A percentile compares a stretch with the other conserved stretches of the same genome.
Evolutionary conservation across 768 basidiomycete genomes (phyloP).

Genomic region (Agrocybe pediades): DNA sequence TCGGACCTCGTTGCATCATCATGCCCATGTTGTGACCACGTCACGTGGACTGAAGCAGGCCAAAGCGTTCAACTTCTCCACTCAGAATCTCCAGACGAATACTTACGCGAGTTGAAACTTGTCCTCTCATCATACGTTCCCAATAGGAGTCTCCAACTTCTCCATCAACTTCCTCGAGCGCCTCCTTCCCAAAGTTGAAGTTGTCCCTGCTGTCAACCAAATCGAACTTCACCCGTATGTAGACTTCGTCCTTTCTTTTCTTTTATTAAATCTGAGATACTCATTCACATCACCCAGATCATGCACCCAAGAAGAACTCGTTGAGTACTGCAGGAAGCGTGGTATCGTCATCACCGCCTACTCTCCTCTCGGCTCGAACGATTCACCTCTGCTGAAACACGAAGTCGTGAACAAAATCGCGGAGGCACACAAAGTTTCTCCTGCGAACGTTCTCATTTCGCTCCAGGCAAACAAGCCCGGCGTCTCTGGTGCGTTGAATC

Average conservation of each 20-base stretch:
- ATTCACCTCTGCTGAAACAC: constrained; percentile 67
- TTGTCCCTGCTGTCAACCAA: constrained; percentile 80
- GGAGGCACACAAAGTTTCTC: constrained; percentile 54
- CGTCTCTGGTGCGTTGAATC: constrained; percentile 45
- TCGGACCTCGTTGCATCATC: too few relatives aligned
- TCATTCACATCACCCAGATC: too few relatives aligned
- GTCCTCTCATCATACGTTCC: background rate
- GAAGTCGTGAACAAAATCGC: constrained; percentile 63
- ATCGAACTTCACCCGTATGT: constrained; percentile 73
- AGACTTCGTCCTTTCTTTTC: background rate
- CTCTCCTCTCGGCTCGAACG: constrained; percentile 75
- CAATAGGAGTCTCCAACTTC: constrained; percentile 70
- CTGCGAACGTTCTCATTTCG: constrained; percentile 71
- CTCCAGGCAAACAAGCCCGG: constrained; percentile 70
- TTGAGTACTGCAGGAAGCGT: constrained; percentile 59
- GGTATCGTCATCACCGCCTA: constrained; percentile 78
- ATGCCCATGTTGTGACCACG: too few relatives aligned
- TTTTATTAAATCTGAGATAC: background rate
- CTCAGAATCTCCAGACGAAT: too few relatives aligned
- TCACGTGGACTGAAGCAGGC: too few relatives aligned
- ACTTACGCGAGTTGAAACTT: too few relatives aligned
- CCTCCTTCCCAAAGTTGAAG: constrained; percentile 55
- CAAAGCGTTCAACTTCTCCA: too few relatives aligned
- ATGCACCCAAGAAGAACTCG: constrained; percentile 67
- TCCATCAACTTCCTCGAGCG: constrained; percentile 63